These are phyloP conservation scores for Bipolaris cookei DNA, from an alignment of 2,329 filamentous ascomycete genomes.

Conservation along the genomic window DNA sequence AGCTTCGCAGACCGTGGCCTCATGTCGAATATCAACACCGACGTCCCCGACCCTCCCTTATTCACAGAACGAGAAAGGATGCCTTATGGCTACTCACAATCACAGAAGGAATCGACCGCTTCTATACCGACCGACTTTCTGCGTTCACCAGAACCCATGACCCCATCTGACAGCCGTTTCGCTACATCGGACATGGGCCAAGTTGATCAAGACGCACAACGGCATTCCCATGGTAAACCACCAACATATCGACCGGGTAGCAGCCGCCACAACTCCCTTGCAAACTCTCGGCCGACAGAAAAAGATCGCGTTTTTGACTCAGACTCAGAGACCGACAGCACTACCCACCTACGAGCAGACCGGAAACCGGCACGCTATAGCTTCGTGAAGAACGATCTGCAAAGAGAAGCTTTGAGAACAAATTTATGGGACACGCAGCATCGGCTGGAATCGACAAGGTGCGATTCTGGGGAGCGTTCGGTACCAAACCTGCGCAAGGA, in stretches of 20 bases:
- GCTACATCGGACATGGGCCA: conserved; percentile 33
- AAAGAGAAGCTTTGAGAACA: conserved; percentile 43
- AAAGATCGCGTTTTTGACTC: conserved; percentile 42
- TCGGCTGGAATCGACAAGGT: conserved; percentile 24
- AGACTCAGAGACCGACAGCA: conserved; percentile 39
- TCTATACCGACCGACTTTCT: conserved; percentile 51
- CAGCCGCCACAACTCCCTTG: conserved; percentile 32
- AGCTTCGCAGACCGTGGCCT: conserved; percentile 46
- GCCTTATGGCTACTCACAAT: conserved; percentile 54
- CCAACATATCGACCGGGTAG: conserved; percentile 36
- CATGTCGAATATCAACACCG: conserved; percentile 45
- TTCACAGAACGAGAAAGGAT: conserved; percentile 52
- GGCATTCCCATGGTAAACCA: conserved; percentile 36
- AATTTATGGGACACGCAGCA: conserved; percentile 31
- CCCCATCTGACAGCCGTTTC: conserved; percentile 45
- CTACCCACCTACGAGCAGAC: conserved; percentile 36
- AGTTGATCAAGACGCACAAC: conserved; percentile 17
- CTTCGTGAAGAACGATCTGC: conserved; percentile 47
- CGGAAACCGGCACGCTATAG: conserved; percentile 49
- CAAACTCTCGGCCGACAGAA: conserved; percentile 24
- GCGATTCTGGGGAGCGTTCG: conserved; percentile 24
- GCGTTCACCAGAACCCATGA: conserved; percentile 58
- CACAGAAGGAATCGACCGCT: conserved; percentile 40
- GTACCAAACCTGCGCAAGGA: conserved; percentile 23
- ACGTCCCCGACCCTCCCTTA: conserved; percentile 48